A percentile compares a stretch with the other conserved stretches of the same genome.
phyloP scores from a whole-genome alignment of 1,284 basidiomycete genomes.

The Agroathelia rolfsii region DNA sequence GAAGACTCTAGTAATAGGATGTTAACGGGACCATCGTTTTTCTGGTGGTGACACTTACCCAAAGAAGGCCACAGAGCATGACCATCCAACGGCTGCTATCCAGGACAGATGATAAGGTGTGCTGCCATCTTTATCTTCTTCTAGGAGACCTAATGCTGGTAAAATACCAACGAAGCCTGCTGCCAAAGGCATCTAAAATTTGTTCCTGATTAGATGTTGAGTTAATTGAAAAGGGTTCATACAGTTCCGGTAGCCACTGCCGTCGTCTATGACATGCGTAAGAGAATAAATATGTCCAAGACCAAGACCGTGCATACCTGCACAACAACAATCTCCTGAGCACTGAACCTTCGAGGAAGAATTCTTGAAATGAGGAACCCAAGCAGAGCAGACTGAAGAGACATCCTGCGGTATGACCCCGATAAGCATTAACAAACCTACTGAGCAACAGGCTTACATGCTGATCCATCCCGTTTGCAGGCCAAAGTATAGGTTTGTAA shows the following conservation, averaged over 20 bases:
- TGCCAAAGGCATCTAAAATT: conserved; percentile 75
- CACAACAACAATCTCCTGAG: conserved; percentile 87
- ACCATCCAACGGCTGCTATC: conserved; percentile 72
- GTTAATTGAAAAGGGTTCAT: conserved; percentile 13
- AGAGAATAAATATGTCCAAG: no score
- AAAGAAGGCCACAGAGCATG: conserved; percentile 84
- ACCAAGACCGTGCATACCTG: no score
- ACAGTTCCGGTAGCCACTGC: conserved; percentile 84
- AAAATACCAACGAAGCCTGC: conserved; percentile 94
- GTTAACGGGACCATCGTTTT: conserved; percentile 1
- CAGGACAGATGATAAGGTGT: conserved; percentile 70
- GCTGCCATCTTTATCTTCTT: conserved; percentile 65
- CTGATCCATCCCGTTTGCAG: conserved; percentile 72
- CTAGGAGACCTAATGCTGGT: conserved; percentile 78
- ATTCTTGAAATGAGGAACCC: conserved; percentile 82
- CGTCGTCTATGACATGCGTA: no score
- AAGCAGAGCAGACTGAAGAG: conserved; percentile 84
- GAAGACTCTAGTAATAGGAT: conserved; percentile 58
- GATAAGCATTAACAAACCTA: not conserved
- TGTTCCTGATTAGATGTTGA: not conserved
- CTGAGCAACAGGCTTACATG: conserved; percentile 33
- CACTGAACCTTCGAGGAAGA: conserved; percentile 63
- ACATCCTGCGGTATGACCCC: conserved; percentile 65
- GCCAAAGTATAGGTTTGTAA: conserved; percentile 71
- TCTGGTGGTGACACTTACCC: conserved; percentile 40